Evolutionary conservation across 306 rosid species (phyloP).

Genomic region (Cucurbita ficifolia): DNA sequence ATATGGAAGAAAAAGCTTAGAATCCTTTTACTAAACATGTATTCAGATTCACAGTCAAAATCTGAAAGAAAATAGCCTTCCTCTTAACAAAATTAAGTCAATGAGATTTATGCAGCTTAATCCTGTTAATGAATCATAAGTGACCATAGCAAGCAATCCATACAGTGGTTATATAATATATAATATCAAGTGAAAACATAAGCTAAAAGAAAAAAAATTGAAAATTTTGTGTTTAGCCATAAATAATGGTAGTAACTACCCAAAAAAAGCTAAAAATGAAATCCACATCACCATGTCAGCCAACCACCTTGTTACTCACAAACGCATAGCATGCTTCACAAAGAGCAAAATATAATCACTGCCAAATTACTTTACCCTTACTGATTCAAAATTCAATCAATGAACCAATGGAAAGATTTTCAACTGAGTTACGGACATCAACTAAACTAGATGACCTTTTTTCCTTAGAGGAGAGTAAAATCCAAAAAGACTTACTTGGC

Average conservation of each 20-base stretch:
- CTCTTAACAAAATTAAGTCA: neutral
- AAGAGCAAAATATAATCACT: neutral
- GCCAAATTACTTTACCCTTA: neutral
- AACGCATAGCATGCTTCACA: neutral
- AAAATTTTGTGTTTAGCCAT: neutral
- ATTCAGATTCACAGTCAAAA: neutral
- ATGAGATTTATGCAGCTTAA: neutral
- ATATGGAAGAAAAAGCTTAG: neutral
- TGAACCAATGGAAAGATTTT: neutral
- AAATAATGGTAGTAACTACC: neutral
- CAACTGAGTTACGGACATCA: neutral
- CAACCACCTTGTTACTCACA: neutral
- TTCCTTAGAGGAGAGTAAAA: neutral
- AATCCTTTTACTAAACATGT: neutral
- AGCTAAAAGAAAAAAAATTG: neutral
- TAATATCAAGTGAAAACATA: neutral
- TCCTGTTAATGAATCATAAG: neutral
- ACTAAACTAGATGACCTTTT: neutral
- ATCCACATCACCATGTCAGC: neutral
- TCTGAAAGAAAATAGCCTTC: neutral
- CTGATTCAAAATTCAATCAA: neutral
- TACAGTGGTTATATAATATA: neutral
- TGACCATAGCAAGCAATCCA: neutral
- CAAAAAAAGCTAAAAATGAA: neutral
- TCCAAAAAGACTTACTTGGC: neutral